Percentiles rank a stretch among this genome's conserved stretches.
These are phyloP conservation scores for Arachis stenosperma DNA, from an alignment of 306 rosid species.

Conservation along the genomic window DNA sequence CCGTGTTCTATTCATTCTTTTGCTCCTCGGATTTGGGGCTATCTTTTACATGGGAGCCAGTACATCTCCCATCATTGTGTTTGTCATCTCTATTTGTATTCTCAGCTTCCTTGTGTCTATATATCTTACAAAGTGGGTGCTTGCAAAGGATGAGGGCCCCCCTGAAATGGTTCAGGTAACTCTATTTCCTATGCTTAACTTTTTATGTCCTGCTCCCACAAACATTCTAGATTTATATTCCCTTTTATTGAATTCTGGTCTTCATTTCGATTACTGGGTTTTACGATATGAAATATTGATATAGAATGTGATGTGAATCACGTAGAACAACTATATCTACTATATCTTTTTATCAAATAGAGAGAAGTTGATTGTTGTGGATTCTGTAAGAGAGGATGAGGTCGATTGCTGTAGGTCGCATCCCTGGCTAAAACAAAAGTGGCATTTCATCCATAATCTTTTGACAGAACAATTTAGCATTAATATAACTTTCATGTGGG, in stretches of 20 bases:
- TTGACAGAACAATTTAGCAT: no score
- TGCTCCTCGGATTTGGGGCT: constrained; percentile 70
- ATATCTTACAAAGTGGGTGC: constrained; percentile 92
- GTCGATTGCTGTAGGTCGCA: no score
- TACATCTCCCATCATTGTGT: constrained; percentile 85
- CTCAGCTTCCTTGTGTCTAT: constrained; percentile 82
- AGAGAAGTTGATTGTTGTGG: no score
- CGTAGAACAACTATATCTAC: no score
- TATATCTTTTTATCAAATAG: no score
- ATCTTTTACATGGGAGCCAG: constrained; percentile 88
- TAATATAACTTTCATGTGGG: no score
- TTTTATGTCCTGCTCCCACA: constrained; percentile 9
- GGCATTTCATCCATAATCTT: no score
- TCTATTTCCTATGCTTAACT: constrained; percentile 39
- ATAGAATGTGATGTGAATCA: no score
- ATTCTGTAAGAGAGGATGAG: no score
- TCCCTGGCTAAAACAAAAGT: no score
- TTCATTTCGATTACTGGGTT: not conserved
- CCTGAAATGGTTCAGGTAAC: constrained; percentile 97
- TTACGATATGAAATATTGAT: no score
- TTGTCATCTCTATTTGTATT: constrained; percentile 88
- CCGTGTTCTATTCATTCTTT: constrained; percentile 68
- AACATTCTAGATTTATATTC: constrained; percentile 15
- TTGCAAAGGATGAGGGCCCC: constrained; percentile 97
- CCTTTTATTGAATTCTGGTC: constrained; percentile 14